phyloP scores from a whole-genome alignment of 495 filamentous ascomycete genomes.

The Lasiosphaeria ovina region DNA sequence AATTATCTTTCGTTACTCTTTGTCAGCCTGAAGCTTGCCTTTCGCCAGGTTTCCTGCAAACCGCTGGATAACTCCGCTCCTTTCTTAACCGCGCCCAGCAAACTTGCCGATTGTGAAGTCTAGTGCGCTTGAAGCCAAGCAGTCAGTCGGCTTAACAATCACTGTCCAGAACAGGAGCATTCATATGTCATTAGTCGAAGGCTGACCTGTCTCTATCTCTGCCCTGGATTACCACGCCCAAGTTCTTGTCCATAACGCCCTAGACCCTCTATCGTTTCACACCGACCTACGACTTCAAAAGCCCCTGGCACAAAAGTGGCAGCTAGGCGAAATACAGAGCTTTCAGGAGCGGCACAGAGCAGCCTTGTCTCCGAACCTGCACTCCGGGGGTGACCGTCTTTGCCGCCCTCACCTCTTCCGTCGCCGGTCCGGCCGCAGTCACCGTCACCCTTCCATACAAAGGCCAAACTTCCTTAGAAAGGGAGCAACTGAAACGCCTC shows the following conservation, averaged over 20 bases:
- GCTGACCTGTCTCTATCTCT: background rate
- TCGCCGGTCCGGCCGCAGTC: too few species aligned
- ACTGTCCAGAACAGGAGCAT: background rate
- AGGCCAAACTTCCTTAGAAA: background rate
- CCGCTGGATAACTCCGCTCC: background rate
- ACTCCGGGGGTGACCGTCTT: too few species aligned
- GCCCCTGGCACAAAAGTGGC: too few species aligned
- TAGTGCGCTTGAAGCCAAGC: background rate
- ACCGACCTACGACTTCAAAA: too few species aligned
- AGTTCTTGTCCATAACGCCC: conserved; percentile 3
- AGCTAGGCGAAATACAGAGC: too few species aligned
- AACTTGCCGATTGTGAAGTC: background rate
- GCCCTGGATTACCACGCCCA: background rate
- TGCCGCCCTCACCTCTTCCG: too few species aligned
- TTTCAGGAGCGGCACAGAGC: too few species aligned
- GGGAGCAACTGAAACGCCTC: background rate
- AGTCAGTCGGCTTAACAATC: background rate
- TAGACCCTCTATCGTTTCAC: background rate
- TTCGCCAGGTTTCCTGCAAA: conserved; percentile 1
- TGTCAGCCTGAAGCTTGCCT: background rate
- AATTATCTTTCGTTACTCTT: conserved; percentile 1
- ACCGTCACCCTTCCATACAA: background rate
- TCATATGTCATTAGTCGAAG: background rate
- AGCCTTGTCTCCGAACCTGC: too few species aligned
- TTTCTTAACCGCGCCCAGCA: background rate